Evolutionary conservation across 805 yeast genomes (phyloP), one percentile per base, ranked within the genome.

Genomic region (Wickerhamiella allomyrinae): DNA sequence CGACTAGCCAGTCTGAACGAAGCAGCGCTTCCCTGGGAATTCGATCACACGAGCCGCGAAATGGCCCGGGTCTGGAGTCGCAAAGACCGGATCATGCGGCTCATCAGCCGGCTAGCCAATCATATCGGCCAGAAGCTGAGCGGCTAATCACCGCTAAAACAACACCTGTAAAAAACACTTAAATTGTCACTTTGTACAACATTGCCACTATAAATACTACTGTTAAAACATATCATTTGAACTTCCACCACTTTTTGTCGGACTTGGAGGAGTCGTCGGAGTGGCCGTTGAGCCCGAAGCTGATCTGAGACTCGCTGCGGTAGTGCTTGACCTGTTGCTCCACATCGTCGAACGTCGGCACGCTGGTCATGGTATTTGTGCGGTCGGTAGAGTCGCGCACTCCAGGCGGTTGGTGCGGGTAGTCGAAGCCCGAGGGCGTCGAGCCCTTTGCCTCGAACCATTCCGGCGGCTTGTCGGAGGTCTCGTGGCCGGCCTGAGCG

Each of bases 401-500:
- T 5, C 24, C 37, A 6, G 37, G 24, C 5, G 25, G 11, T 3
- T 15, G 34, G 4, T 23, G 27, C 20, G 20, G 39, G 20, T 21
- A 9, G 8, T 49, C 53, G 38, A 50, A 50, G 6, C 53, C 51
- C 38, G 46, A 45, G 22, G 34, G 41, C 5, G 29, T 27, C 15
- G 13, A 17, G 31, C 31, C 31, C n/a, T 23, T 44, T n/a, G 42
- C 35, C 37, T 51, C 44, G 48, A 50, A 53, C 54, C 57, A 53
- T 17, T 41, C 40, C n/a, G 48, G 49, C 22, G 41, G 39, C 31
- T 7, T 4, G 9, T 44, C 38, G 86, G 91, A 77, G 55, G 39
- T 45, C 17, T 67, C 71, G 49, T 76, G 73, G 58, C 83, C 94
- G 48, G 83, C 84, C 54, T 75, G 78, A 3, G 93, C 94, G n/a